Evolutionary conservation across 1,139 yeast species (phyloP).

Genomic region (Candida pseudoviswanathii): DNA sequence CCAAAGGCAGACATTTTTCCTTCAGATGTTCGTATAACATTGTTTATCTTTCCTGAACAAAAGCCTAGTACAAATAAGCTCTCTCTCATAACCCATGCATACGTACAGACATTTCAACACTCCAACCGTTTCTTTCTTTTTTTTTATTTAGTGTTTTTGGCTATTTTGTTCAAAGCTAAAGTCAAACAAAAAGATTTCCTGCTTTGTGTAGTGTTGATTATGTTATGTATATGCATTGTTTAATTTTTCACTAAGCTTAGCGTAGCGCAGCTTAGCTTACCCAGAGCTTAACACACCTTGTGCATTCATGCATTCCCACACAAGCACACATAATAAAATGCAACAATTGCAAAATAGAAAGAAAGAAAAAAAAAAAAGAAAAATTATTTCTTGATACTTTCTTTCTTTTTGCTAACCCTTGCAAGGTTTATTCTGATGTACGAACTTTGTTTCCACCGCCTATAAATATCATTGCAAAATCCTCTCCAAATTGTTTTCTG

Average conservation of each 20-base stretch:
- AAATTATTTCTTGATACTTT: constrained; percentile 2
- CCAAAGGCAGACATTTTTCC: background rate
- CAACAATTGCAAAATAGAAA: constrained; percentile 3
- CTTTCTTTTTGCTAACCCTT: background rate
- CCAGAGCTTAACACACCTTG: background rate
- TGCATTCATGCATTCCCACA: background rate
- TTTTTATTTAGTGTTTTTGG: background rate
- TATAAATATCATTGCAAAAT: constrained; percentile 1
- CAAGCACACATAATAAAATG: background rate
- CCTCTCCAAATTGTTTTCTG: background rate
- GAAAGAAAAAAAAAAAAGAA: background rate
- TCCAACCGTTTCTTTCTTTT: constrained; percentile 1
- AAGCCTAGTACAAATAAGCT: no score
- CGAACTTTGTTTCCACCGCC: background rate
- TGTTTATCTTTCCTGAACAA: background rate
- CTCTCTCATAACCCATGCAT: background rate
- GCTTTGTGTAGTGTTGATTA: background rate
- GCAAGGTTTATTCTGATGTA: background rate
- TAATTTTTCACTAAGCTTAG: background rate
- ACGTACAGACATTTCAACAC: background rate
- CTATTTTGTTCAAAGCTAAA: background rate
- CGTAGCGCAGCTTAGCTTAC: no score
- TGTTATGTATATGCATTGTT: background rate
- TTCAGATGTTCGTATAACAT: background rate
- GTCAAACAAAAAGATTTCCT: background rate